Evolutionary conservation across 192 early-diverging fungal species (phyloP).

Genomic region (Backusella morwellensis): DNA sequence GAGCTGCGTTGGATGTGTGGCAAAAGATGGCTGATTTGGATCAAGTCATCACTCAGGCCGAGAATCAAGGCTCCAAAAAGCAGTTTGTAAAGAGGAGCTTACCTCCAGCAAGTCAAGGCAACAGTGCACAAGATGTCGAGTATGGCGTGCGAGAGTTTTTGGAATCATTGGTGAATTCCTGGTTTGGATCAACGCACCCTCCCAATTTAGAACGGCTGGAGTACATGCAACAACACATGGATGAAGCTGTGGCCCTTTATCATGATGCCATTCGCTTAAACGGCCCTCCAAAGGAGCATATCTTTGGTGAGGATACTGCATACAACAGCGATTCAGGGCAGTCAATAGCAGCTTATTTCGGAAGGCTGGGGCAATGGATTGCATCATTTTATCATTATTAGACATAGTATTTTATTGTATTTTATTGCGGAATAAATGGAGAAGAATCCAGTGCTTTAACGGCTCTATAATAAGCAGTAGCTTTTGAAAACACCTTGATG

Average conservation of each 20-base stretch:
- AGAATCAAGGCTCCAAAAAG: background rate
- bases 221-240: slow-evolving; percentile 34
- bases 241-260: slow-evolving; percentile 26
- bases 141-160: slow-evolving; percentile 19
- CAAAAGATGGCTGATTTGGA: slow-evolving; percentile 43
- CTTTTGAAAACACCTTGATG: too few species aligned
- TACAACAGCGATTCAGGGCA: background rate
- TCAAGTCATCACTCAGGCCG: background rate
- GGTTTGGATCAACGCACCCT: slow-evolving; percentile 42
- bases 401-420: background rate
- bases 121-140: background rate
- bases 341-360: background rate
- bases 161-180: slow-evolving; percentile 17
- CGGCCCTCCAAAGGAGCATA: slow-evolving; percentile 18
- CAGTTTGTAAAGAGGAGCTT: background rate
- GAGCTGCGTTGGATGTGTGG: slow-evolving; percentile 49
- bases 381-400: slow-evolving; percentile 2
- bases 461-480: too few species aligned
- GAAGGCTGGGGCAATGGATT: background rate
- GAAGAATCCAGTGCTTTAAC: too few species aligned
- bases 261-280: slow-evolving; percentile 24
- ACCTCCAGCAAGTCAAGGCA: background rate
- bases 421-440: too few species aligned
- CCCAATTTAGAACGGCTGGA: slow-evolving; percentile 33
- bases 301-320: background rate